Conservation (phyloP, 805 yeast species). For the baker's yeast (Saccharomyces cerevisiae) region DNA sequence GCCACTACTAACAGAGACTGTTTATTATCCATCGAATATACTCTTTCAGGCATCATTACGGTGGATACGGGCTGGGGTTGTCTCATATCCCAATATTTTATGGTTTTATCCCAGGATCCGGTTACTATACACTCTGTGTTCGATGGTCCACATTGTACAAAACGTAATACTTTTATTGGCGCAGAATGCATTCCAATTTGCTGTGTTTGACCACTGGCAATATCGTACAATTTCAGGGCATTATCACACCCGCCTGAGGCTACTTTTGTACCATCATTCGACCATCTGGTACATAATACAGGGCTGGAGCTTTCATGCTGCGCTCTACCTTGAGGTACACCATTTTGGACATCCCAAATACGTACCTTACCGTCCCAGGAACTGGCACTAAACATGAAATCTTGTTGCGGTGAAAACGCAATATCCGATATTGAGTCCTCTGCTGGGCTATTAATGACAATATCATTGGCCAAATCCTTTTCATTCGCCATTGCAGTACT, state of each 20-base stretch:
- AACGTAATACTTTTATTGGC: constrained; percentile 65
- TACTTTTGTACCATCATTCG: constrained; percentile 78
- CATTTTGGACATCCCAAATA: constrained; percentile 77
- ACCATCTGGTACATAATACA: constrained; percentile 74
- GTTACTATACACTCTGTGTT: constrained; percentile 73
- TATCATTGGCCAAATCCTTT: constrained; percentile 51
- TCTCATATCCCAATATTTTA: constrained; percentile 92
- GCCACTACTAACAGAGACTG: constrained; percentile 84
- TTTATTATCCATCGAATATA: constrained; percentile 77
- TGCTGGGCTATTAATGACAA: constrained; percentile 70
- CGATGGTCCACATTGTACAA: constrained; percentile 77
- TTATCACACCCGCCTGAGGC: constrained; percentile 89
- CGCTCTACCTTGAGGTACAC: constrained; percentile 81
- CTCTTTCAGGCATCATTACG: constrained; percentile 79
- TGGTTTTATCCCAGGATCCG: constrained; percentile 94
- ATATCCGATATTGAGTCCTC: constrained; percentile 83
- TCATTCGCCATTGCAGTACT: constrained; percentile 26
- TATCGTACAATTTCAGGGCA: constrained; percentile 73
- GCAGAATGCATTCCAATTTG: constrained; percentile 84
- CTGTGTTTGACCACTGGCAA: constrained; percentile 70
- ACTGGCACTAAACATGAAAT: constrained; percentile 62
- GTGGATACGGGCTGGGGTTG: constrained; percentile 76
- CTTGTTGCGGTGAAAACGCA: constrained; percentile 80
- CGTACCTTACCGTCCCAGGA: constrained; percentile 96
- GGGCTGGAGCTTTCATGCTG: constrained; percentile 86